These are phyloP conservation scores for Colletotrichum endophyticum DNA, from an alignment of 2,329 filamentous ascomycete species.

Conservation along the genomic window DNA sequence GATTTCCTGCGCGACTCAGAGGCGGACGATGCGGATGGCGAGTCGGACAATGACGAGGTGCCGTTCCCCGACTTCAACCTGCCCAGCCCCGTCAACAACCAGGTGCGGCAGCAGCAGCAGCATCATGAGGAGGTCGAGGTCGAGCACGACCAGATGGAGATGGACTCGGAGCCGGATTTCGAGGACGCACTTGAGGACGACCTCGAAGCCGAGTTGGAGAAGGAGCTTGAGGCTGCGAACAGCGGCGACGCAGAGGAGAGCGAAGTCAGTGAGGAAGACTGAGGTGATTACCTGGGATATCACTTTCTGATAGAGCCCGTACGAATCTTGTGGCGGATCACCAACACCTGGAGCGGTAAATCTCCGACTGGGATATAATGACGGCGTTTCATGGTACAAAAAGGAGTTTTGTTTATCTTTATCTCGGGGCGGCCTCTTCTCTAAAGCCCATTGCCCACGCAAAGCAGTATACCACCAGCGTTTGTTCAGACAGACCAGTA, in stretches of 20 bases:
- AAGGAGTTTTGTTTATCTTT: neutral
- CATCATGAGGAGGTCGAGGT: slow-evolving; percentile 24
- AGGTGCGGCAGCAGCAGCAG: slow-evolving; percentile 30
- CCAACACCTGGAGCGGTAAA: neutral
- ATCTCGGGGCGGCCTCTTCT: neutral
- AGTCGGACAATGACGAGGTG: slow-evolving; percentile 53
- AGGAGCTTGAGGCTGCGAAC: slow-evolving; percentile 46
- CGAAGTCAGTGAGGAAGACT: slow-evolving; percentile 72
- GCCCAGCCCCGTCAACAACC: slow-evolving; percentile 56
- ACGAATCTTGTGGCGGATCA: neutral
- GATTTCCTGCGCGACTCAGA: slow-evolving; percentile 55
- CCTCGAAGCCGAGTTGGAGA: slow-evolving; percentile 63
- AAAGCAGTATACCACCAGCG: slow-evolving; percentile 6
- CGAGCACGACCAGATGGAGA: slow-evolving; percentile 31
- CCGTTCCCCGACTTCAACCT: slow-evolving; percentile 48
- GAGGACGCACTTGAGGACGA: slow-evolving; percentile 53
- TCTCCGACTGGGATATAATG: neutral
- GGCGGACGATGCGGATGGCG: slow-evolving; percentile 51
- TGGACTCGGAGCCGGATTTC: slow-evolving; percentile 30
- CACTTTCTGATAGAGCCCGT: too few species aligned
- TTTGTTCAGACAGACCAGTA: neutral
- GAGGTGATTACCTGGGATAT: slow-evolving; percentile 6
- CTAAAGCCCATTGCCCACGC: neutral
- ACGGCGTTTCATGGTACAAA: slow-evolving; percentile 10
- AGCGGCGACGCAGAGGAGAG: slow-evolving; percentile 62